Evolutionary conservation across 495 filamentous ascomycete species (phyloP), one percentile per base, ranked within the genome.

Genomic region (Neurospora cerealis): DNA sequence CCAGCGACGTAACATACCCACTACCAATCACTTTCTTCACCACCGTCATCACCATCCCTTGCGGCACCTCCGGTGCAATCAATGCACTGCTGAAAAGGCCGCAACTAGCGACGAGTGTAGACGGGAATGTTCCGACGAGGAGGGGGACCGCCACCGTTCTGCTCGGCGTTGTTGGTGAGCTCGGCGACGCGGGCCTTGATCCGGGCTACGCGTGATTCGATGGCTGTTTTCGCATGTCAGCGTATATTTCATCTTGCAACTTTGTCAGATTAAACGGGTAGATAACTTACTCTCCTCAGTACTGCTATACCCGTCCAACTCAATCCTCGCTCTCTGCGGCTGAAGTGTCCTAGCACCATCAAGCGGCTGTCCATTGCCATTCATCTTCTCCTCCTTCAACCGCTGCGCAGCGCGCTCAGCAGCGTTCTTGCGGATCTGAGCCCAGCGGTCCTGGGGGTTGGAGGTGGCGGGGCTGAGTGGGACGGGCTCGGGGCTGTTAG

Each of bases 101-200:
- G 54, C 28, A 66, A 66, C 54, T 66, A 66, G 54, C 54, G 54
- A 34, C 54, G 54, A 66, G 54, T 66, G 54, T 66, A 66, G 54
- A 66, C 54, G 54, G 54, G 54, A 15, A 66, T 66, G 54, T 66
- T 66, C 28, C 54, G 54, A 34, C 54, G 54, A 66, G 54, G 28
- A 66, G 54, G 54, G 3, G 54, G 54, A 11, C 48, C 48, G 54
- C 54, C 54, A 15, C 54, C 54, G 15, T 66, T 66, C 15, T 66
- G 54, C 70, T 81, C 79, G 10, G 74, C 66, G 82, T 91, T 92
- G 74, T 92, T 92, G 15, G 96, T 99, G 78, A 99, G 82, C 82
- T 97, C 93, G 66, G 96, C 96, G 69, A 99, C 96, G 42, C 96
- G 89, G 72, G 96, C 96, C 83, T 98, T 98, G 88, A 99, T 99